A percentile compares a stretch with the other conserved stretches of the same genome.
Conservation (phyloP, 495 filamentous ascomycete genomes). For the Neurospora intermedia region DNA sequence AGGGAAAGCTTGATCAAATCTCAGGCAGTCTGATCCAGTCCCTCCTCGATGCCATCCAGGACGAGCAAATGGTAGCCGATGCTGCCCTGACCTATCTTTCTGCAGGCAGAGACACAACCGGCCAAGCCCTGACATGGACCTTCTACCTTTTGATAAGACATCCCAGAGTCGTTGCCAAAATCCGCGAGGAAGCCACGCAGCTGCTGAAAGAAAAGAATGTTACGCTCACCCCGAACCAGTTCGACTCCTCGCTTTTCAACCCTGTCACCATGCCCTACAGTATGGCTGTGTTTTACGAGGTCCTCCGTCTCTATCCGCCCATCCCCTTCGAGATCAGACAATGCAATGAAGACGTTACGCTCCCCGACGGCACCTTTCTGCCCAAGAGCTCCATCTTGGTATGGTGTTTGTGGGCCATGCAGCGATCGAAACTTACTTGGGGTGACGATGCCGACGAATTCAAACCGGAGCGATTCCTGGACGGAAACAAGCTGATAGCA, state of each 20-base stretch:
- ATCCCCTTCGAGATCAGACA: slow-evolving; percentile 54
- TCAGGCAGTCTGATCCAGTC: slow-evolving; percentile 46
- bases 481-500: slow-evolving; percentile 22
- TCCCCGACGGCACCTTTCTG: slow-evolving; percentile 49
- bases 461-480: slow-evolving; percentile 42
- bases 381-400: slow-evolving; percentile 40
- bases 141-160: slow-evolving; percentile 46
- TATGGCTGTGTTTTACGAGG: slow-evolving; percentile 47
- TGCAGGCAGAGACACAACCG: slow-evolving; percentile 49
- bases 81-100: slow-evolving; percentile 52
- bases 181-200: slow-evolving; percentile 32
- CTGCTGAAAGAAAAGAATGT: slow-evolving; percentile 6
- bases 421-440: slow-evolving; percentile 43
- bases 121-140: slow-evolving; percentile 50
- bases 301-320: slow-evolving; percentile 45
- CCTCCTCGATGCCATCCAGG: slow-evolving; percentile 40
- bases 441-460: slow-evolving; percentile 45
- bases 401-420: slow-evolving; percentile 53
- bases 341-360: slow-evolving; percentile 34
- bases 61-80: slow-evolving; percentile 42
- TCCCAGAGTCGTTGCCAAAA: slow-evolving; percentile 21
- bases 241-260: slow-evolving; percentile 29
- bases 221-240: neutral
- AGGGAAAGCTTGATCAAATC: slow-evolving; percentile 29
- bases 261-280: slow-evolving; percentile 39